Evolutionary conservation across 441 rosid species (phyloP).

Genomic region (Populus hybrid): DNA sequence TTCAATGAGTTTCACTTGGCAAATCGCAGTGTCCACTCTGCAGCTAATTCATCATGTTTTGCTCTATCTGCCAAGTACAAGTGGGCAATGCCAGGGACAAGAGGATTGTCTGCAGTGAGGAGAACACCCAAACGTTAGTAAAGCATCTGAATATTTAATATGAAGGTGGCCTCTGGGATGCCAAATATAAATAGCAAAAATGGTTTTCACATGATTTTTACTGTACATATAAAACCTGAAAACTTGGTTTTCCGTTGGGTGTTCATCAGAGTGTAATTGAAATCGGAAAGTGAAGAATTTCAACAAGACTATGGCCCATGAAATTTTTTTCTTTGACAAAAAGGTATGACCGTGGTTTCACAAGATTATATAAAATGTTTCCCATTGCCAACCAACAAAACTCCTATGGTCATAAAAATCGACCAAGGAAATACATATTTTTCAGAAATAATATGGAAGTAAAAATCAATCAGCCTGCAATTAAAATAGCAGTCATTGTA

Average conservation of each 20-base stretch:
- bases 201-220: background rate
- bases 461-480: background rate
- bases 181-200: background rate
- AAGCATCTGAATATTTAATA: background rate
- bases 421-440: background rate
- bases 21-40: conserved; percentile 81
- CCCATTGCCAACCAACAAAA: conserved; percentile 1
- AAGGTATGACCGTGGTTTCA: background rate
- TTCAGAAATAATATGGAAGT: too few species aligned
- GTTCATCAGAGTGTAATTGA: background rate
- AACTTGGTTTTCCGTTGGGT: background rate
- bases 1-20: conserved; percentile 49
- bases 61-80: conserved; percentile 68
- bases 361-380: background rate
- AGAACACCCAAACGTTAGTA: background rate
- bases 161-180: background rate
- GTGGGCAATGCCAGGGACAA: conserved; percentile 58
- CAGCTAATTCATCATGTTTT: conserved; percentile 72
- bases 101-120: conserved; percentile 53
- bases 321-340: background rate
- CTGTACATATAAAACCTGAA: background rate
- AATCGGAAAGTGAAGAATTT: background rate
- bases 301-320: background rate
- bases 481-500: background rate
- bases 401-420: background rate